Evolutionary conservation across 495 filamentous ascomycete species (phyloP), one percentile per base, ranked within the genome.

Genomic region (Cryomyces antarcticus): DNA sequence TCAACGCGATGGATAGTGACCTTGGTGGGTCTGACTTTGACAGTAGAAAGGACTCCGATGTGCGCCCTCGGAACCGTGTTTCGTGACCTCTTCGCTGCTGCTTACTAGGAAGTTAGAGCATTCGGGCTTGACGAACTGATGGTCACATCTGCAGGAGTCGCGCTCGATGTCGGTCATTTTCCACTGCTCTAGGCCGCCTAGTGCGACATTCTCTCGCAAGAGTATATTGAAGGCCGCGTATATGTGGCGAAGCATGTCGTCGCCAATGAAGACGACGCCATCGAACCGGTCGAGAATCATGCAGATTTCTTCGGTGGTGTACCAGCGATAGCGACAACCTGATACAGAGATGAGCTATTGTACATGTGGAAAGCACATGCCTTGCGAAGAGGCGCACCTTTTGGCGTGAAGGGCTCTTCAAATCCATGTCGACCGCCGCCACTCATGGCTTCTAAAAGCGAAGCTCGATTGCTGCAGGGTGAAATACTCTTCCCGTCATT

Each of bases 211-310:
- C 50, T 65, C 52, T 13, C 64, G 56, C 5, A 69, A 59, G 28
- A 71, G 57, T 39, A 69, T 58, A 43, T 69, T 69, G 48, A 71
- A 63, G 13, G 60, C 64, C 11, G 58, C 54, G 45, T 71, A 69
- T 41, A 67, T 55, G 28, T 58, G 53, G 47, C 55, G 53, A 5
- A 65, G 52, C 38, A 60, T 50, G 39, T 67, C 55, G 45, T 70
- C 80, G 33, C 81, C 75, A 38, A 97, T 17, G 42, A 70, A 70
- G 31, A 61, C 42, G 9, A 69, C 42, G 7, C 55, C 53, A 34
- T 67, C 63, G 45, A 69, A 68, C 28, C 64, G 61, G 31, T 63
- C 58, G 17, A 70, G 57, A 12, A 69, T 65, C 53, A 67, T 64
- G 49, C 68, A 69, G 30, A 66, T 62, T 37, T 71, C 64, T 7